These are phyloP conservation scores for Williopsis jadinii DNA, from an alignment of 1,139 yeast species.

Conservation along the genomic window DNA sequence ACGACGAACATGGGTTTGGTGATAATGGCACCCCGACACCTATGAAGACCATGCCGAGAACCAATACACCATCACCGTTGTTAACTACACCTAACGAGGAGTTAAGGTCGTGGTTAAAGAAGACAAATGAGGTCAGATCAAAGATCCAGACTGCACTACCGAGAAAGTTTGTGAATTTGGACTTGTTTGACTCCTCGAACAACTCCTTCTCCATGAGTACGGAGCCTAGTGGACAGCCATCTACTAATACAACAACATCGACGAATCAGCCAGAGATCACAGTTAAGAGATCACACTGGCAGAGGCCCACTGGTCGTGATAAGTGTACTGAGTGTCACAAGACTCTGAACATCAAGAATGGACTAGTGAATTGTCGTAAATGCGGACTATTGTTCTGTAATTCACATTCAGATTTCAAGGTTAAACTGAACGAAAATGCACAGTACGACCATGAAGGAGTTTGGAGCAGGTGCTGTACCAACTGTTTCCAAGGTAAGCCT, in stretches of 20 bases:
- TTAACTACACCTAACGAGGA: slow-evolving; percentile 25
- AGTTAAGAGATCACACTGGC: slow-evolving; percentile 60
- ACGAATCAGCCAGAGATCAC: slow-evolving; percentile 21
- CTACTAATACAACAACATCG: neutral
- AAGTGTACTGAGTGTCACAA: slow-evolving; percentile 37
- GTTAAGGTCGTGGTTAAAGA: slow-evolving; percentile 33
- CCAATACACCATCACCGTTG: neutral
- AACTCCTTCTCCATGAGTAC: slow-evolving; percentile 6
- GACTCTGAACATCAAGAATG: slow-evolving; percentile 39
- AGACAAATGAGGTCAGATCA: slow-evolving; percentile 25
- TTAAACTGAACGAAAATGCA: slow-evolving; percentile 40
- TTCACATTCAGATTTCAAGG: slow-evolving; percentile 42
- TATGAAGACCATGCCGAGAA: slow-evolving; percentile 1
- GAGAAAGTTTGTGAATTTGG: slow-evolving; percentile 26
- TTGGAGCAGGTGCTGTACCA: slow-evolving; percentile 66
- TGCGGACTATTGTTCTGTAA: slow-evolving; percentile 74
- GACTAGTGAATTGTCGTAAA: slow-evolving; percentile 52
- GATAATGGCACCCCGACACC: slow-evolving; percentile 2
- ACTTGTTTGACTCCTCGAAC: slow-evolving; percentile 24
- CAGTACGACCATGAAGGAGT: slow-evolving; percentile 45
- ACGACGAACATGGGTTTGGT: slow-evolving; percentile 51
- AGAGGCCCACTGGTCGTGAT: slow-evolving; percentile 34
- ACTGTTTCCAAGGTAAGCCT: slow-evolving; percentile 52
- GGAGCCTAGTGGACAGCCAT: neutral
- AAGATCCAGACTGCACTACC: slow-evolving; percentile 22